A percentile compares a stretch with the other conserved stretches of the same genome.
phyloP scores from a whole-genome alignment of 2,329 filamentous ascomycete species.

The Fusarium irregulare region DNA sequence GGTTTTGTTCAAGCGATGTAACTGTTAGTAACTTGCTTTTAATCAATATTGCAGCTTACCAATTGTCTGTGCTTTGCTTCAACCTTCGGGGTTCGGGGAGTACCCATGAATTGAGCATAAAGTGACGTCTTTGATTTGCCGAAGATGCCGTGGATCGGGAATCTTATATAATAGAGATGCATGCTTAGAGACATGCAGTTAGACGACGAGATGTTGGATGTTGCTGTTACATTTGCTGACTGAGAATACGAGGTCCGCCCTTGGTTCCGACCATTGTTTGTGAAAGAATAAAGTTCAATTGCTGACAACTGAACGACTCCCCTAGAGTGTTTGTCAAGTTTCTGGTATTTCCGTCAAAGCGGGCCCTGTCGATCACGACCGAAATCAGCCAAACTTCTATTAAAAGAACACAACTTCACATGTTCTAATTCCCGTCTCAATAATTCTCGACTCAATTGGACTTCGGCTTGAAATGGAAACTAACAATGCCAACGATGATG shows the following conservation, averaged over 20 bases:
- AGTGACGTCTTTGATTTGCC: conserved; percentile 5
- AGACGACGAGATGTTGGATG: not conserved
- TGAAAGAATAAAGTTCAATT: not conserved
- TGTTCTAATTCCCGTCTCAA: not conserved
- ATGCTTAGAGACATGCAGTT: not conserved
- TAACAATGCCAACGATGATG: not conserved
- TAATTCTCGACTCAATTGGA: too few species aligned
- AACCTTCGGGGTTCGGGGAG: too few species aligned
- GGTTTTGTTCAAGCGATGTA: not conserved
- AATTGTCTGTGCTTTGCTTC: not conserved
- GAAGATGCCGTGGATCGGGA: not conserved
- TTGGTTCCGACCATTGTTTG: too few species aligned
- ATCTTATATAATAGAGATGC: not conserved
- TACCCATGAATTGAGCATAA: rapidly evolving
- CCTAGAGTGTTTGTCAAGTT: not conserved
- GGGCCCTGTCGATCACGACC: not conserved
- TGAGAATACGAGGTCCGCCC: too few species aligned
- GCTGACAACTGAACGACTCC: too few species aligned
- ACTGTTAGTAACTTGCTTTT: not conserved
- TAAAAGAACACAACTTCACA: not conserved
- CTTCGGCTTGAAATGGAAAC: too few species aligned
- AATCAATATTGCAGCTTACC: not conserved
- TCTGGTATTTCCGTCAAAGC: not conserved
- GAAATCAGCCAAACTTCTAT: not conserved
- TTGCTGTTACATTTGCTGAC: too few species aligned